Evolutionary conservation across 1,284 basidiomycete genomes (phyloP), one percentile per base, ranked within the genome.

Genomic region (Ustilago loliicola): DNA sequence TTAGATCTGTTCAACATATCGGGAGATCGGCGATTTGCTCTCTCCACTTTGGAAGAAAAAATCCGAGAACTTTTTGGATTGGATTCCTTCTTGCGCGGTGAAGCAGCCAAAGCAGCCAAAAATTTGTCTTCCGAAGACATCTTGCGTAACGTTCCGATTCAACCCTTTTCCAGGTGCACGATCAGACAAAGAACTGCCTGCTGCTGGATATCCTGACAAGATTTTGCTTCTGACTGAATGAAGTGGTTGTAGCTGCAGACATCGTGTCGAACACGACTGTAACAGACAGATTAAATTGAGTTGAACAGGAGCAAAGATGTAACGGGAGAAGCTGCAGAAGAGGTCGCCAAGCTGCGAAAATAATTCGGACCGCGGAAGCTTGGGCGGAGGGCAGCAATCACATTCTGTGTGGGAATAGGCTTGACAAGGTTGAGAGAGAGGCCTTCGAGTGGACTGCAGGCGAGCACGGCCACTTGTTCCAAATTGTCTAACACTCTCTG

Each of bases 401-500:
- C 40, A 42, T 11, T 17, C 25, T 38, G 36, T 53, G 53, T 0
- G 19, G 15, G 48, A 23, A 25, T n/a, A 48, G 53, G 53, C 52
- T 48, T 42, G 48, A 51, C 25, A 60, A 51, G 48, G 19, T 34
- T 34, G 32, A 34, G 32, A 34, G 32, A 34, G 6, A 34, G 32
- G 11, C 38, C 32, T 48, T 25, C 21, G 38, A 38, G 57, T 19
- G 38, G 19, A 21, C 21, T 34, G 21, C 48, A 50, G 36, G 29
- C 52, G 45, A 52, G 69, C 69, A 72, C 50, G 56, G 61, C 66
- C 55, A 69, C 42, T 72, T 60, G 55, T 59, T 72, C 64, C 56
- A 61, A 61, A 53, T 42, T 17, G 29, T 23, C 7, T 27, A 10
- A 4, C 48, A 45, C 51, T n/a, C n/a, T n/a, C n/a, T 52, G 36